These are phyloP conservation scores for Hygrophila difformis DNA, from an alignment of 257 asterid genomes.

Conservation along the genomic window DNA sequence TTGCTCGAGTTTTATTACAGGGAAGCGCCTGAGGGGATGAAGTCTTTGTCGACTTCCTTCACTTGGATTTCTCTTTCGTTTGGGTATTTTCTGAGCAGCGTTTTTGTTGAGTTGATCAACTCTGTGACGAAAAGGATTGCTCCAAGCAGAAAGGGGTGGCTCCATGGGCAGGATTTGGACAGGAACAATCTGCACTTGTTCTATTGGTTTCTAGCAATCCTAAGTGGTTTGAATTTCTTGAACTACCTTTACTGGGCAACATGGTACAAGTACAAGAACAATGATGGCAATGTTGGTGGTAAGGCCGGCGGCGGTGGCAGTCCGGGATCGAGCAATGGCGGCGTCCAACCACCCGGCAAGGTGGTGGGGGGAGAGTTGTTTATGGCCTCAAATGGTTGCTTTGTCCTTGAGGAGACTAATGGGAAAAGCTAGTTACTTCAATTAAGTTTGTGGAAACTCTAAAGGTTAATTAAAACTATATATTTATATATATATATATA, in stretches of 20 bases:
- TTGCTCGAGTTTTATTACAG: conserved; percentile 64
- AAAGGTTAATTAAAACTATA: no score
- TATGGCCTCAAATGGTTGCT: conserved; percentile 17
- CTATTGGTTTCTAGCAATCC: conserved; percentile 74
- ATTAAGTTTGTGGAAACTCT: no score
- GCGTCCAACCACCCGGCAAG: no score
- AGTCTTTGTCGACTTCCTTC: conserved; percentile 70
- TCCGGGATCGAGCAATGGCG: no score
- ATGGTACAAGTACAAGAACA: conserved; percentile 55
- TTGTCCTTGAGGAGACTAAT: conserved; percentile 16
- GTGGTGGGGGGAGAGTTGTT: conserved; percentile 14
- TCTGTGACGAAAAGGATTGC: conserved; percentile 29
- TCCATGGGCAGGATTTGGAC: conserved; percentile 51
- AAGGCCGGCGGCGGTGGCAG: conserved; percentile 9
- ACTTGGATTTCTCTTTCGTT: conserved; percentile 53
- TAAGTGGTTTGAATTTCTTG: conserved; percentile 55
- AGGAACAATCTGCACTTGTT: conserved; percentile 42
- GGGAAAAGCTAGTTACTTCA: conserved; percentile 25
- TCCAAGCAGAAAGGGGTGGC: conserved; percentile 53
- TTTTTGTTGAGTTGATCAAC: conserved; percentile 51
- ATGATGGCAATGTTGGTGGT: conserved; percentile 17
- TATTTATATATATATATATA: no score
- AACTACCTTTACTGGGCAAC: conserved; percentile 62
- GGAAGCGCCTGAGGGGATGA: conserved; percentile 79
- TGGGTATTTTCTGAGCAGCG: conserved; percentile 66